Evolutionary conservation across 1,284 basidiomycete species (phyloP).

Genomic region (Nidula niveotomentosa): DNA sequence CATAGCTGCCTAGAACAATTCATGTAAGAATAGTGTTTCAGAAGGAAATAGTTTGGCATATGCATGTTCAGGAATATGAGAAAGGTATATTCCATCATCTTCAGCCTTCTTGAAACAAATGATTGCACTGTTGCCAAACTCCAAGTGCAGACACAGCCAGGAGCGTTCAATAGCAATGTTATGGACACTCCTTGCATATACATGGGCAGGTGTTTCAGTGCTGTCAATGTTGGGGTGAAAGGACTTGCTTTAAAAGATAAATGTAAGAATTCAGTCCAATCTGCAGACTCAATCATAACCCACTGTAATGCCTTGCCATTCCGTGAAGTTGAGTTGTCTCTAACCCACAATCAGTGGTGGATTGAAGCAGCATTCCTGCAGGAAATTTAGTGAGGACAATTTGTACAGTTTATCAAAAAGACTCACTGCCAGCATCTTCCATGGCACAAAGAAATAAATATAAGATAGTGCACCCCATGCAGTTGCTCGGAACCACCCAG

Average conservation of each 20-base stretch:
- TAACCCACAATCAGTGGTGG: constrained; percentile 27
- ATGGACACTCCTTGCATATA: constrained; percentile 23
- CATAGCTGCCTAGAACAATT: constrained; percentile 17
- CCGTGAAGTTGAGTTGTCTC: constrained; percentile 26
- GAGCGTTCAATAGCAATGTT: constrained; percentile 26
- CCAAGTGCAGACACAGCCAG: constrained; percentile 23
- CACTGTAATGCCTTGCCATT: constrained; percentile 19
- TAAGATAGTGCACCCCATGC: constrained; percentile 16
- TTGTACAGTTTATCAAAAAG: not conserved
- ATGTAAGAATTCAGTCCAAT: too few relatives aligned
- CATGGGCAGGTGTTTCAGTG: constrained; percentile 17
- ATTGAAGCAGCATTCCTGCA: constrained; percentile 27
- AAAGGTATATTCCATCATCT: constrained; percentile 16
- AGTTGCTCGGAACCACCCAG: constrained; percentile 34
- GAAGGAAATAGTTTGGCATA: constrained; percentile 9
- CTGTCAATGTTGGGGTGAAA: constrained; percentile 11
- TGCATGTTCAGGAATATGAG: constrained; percentile 16
- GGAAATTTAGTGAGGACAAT: not conserved
- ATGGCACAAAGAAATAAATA: constrained; percentile 29
- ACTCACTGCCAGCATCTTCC: constrained; percentile 21
- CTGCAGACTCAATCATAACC: not conserved
- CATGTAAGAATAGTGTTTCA: not conserved
- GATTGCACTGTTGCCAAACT: constrained; percentile 23
- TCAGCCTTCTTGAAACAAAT: constrained; percentile 14
- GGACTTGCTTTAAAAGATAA: constrained; percentile 18